Conservation (phyloP, 129 eudicot species). For the Calendula officinalis region DNA sequence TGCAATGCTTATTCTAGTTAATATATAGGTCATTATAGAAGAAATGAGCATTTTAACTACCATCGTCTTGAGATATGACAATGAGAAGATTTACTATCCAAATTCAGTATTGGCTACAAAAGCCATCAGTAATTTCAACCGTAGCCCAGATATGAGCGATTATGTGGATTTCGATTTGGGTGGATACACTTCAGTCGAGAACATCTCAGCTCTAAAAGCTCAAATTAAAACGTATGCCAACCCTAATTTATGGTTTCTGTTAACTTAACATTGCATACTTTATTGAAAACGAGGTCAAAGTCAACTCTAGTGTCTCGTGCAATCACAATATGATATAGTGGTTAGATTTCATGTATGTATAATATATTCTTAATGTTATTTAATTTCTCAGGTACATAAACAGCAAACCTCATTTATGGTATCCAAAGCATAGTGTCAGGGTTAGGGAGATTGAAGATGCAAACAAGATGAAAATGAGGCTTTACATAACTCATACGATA, state of each 20-base stretch:
- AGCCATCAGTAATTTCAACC: too few species aligned
- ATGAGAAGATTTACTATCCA: too few species aligned
- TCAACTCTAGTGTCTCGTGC: neutral
- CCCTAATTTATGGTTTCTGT: neutral
- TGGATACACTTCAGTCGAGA: neutral
- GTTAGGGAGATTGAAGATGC: constrained; percentile 4
- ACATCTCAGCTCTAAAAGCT: neutral
- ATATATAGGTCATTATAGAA: neutral
- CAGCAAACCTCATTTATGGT: neutral
- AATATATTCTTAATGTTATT: neutral
- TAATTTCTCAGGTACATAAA: neutral
- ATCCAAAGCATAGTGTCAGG: neutral
- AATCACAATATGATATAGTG: neutral
- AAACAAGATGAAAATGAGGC: constrained; percentile 7
- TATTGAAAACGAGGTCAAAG: neutral
- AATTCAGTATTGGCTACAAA: too few species aligned
- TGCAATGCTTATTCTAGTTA: neutral
- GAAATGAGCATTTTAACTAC: too few species aligned
- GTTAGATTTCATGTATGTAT: neutral
- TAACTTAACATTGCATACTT: neutral
- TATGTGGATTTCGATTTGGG: neutral
- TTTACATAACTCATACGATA: neutral
- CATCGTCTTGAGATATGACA: too few species aligned
- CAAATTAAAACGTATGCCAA: neutral
- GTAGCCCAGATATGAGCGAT: neutral